A percentile compares a stretch with the other conserved stretches of the same genome.
These are phyloP conservation scores for Ilex asprella DNA, from an alignment of 257 asterid species.

Conservation along the genomic window DNA sequence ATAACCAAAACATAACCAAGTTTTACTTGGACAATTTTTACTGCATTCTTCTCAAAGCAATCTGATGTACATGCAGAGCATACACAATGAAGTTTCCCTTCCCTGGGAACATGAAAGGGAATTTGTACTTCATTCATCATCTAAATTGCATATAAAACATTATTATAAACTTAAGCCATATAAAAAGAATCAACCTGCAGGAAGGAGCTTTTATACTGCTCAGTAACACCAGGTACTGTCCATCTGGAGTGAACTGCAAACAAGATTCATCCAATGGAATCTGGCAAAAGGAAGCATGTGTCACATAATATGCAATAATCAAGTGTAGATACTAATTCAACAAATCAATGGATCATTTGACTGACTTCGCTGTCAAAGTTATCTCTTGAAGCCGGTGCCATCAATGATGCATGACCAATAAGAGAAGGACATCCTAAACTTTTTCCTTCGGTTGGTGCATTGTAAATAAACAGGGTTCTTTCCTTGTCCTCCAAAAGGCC, in stretches of 20 bases:
- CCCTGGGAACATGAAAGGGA: conserved; percentile 39
- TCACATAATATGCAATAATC: conserved; percentile 13
- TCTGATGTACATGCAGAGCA: conserved; percentile 61
- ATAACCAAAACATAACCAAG: conserved; percentile 60
- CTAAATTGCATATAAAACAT: conserved; percentile 9
- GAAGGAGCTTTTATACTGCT: conserved; percentile 61
- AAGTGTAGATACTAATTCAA: conserved; percentile 17
- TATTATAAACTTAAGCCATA: conserved; percentile 10
- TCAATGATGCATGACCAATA: conserved; percentile 56
- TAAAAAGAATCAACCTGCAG: conserved; percentile 53
- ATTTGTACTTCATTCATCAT: conserved; percentile 15
- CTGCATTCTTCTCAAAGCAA: conserved; percentile 49
- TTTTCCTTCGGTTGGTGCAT: conserved; percentile 41
- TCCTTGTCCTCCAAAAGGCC: conserved; percentile 42
- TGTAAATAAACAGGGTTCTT: conserved; percentile 58
- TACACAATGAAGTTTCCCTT: conserved; percentile 53
- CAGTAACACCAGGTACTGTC: conserved; percentile 53
- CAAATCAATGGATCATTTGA: conserved; percentile 16
- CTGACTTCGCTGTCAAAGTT: conserved; percentile 63
- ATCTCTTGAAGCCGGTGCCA: conserved; percentile 33
- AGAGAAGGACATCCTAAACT: conserved; percentile 61
- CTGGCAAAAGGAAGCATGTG: conserved; percentile 33
- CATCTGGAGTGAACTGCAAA: conserved; percentile 75
- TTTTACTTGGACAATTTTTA: conserved; percentile 64
- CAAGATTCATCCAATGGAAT: conserved; percentile 41